These are phyloP conservation scores for Gautieria morchelliformis DNA, from an alignment of 768 basidiomycete genomes.

Conservation along the genomic window DNA sequence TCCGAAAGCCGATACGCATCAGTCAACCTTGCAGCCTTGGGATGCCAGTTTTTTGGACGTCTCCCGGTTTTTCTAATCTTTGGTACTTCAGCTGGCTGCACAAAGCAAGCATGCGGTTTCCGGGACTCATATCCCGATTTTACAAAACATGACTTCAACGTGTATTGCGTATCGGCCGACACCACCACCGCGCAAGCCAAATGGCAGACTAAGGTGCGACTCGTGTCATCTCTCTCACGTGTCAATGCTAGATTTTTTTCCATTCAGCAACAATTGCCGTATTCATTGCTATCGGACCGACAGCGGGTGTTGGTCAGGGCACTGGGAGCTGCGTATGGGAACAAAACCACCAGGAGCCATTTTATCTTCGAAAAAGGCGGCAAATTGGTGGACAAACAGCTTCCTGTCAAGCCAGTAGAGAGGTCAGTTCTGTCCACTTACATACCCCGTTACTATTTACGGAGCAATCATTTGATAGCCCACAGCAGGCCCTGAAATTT, in stretches of 20 bases:
- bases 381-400: conserved; percentile 72
- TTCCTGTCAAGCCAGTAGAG: conserved; percentile 80
- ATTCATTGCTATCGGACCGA: conserved; percentile 84
- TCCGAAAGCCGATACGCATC: conserved; percentile 80
- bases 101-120: conserved; percentile 87
- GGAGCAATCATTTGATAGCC: not conserved
- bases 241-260: not conserved
- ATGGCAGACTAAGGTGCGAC: conserved; percentile 76
- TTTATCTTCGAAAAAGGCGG: conserved; percentile 92
- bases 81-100: conserved; percentile 64
- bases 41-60: too few relatives aligned
- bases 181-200: conserved; percentile 62
- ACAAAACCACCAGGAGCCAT: conserved; percentile 84
- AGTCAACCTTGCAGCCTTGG: conserved; percentile 21
- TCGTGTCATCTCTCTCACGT: not conserved
- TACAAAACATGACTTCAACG: conserved; percentile 51
- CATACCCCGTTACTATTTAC: not conserved
- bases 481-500: not conserved
- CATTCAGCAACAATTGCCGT: conserved; percentile 70
- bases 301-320: conserved; percentile 68
- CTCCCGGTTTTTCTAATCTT: not conserved
- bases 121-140: conserved; percentile 78
- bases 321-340: conserved; percentile 71
- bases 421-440: conserved; percentile 36
- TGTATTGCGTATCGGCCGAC: conserved; percentile 83